A percentile compares a stretch with the other conserved stretches of the same genome.
Evolutionary conservation across 2,329 filamentous ascomycete genomes (phyloP).

Genomic region (Gaeumannomyces sp.): DNA sequence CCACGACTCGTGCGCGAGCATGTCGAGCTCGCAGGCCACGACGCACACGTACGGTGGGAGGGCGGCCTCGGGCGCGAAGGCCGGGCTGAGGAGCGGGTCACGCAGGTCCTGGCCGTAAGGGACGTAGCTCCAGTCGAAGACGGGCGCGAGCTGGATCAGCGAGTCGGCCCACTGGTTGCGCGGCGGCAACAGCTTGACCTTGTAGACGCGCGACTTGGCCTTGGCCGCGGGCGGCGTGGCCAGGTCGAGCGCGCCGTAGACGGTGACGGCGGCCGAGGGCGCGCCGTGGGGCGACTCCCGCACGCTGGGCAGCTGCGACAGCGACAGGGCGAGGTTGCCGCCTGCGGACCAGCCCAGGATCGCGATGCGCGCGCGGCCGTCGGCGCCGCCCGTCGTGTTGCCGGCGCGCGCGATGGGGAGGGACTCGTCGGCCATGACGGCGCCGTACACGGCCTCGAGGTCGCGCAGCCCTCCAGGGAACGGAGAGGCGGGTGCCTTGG

Average conservation of each 20-base stretch:
- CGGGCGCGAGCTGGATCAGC: conserved; percentile 20
- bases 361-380: conserved; percentile 31
- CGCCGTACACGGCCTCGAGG: conserved; percentile 34
- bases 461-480: conserved; percentile 42
- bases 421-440: conserved; percentile 33
- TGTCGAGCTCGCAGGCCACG: conserved; percentile 38
- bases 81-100: conserved; percentile 36
- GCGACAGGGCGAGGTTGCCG: conserved; percentile 39
- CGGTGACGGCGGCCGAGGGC: conserved; percentile 30
- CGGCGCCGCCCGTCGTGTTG: neutral
- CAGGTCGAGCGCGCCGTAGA: conserved; percentile 40
- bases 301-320: conserved; percentile 32
- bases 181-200: conserved; percentile 24
- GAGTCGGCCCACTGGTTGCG: conserved; percentile 22
- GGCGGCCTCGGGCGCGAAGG: conserved; percentile 22
- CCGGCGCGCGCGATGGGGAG: conserved; percentile 37
- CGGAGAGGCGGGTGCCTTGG: conserved; percentile 35
- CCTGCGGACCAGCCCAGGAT: conserved; percentile 46
- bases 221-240: conserved; percentile 25
- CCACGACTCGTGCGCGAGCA: conserved; percentile 36
- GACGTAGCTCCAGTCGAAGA: conserved; percentile 38
- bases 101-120: conserved; percentile 24
- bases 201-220: conserved; percentile 28
- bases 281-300: conserved; percentile 13
- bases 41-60: conserved; percentile 38